These are phyloP conservation scores for Candida oleophila DNA, from an alignment of 805 yeast genomes.

Conservation along the genomic window DNA sequence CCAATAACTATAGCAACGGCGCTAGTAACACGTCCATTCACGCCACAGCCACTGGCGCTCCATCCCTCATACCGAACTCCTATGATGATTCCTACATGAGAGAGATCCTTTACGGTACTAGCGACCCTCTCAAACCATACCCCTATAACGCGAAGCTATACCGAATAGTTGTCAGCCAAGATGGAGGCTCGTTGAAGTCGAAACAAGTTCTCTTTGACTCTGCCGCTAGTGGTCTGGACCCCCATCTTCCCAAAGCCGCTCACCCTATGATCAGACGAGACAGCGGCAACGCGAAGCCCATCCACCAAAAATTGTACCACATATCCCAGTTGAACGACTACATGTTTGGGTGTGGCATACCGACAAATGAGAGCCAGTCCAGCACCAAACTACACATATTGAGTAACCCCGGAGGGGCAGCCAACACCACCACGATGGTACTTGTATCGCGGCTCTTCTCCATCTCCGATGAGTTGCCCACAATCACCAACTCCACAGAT, in stretches of 20 bases:
- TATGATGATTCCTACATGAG: constrained; percentile 47
- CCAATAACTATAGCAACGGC: background rate
- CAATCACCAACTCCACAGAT: constrained; percentile 23
- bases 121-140: constrained; percentile 25
- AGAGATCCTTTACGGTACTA: constrained; percentile 46
- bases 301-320: constrained; percentile 30
- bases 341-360: constrained; percentile 59
- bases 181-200: constrained; percentile 45
- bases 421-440: constrained; percentile 14
- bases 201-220: constrained; percentile 50
- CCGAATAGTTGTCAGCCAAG: constrained; percentile 49
- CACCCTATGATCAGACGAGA: background rate
- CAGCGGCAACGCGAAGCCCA: constrained; percentile 9
- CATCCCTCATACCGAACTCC: constrained; percentile 15
- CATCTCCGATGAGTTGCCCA: constrained; percentile 24
- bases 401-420: background rate
- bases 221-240: constrained; percentile 10
- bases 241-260: background rate
- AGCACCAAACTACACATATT: constrained; percentile 48
- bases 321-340: constrained; percentile 47
- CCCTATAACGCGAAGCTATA: constrained; percentile 30
- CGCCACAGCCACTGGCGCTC: background rate
- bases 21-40: constrained; percentile 1
- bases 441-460: constrained; percentile 47
- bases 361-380: constrained; percentile 43